Base-by-base conservation (phyloP, 129 eudicot genomes). In the Ambrosia trifida region DNA sequence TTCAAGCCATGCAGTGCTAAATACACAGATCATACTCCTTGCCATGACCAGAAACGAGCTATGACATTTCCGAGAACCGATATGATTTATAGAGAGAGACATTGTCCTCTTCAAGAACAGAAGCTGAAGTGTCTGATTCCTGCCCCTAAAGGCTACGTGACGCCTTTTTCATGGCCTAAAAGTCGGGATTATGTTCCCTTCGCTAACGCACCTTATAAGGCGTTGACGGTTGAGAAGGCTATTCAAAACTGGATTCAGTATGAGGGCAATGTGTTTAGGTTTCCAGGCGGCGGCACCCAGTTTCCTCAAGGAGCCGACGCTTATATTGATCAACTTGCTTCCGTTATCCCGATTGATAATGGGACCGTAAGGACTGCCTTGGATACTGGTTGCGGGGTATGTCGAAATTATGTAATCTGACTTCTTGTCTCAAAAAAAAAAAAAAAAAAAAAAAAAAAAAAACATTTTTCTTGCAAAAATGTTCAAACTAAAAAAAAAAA, bases 321-420 rank as follows among this genome's bases (percentile, higher is more conserved):
- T 16, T 94, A 94, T 59, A 94, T 94, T 60, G 95, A 94, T 80
- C 92, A 94, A 77, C 98, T 94, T 57, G 95, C 96, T 80, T 78
- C 92, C n/a, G 95, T 94, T 13, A 84, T 94, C 53, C 98, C 98
- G 11, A 89, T 94, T 24, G 85, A 68, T 33, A 89, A 87, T 67
- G 98, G 98, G 73, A 80, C 90, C 4, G 96, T 94, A 53, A 80
- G 98, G 75, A 94, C 98, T 28, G 96, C 98, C 5, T 76, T 94
- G 76, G 98, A 94, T 78, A 94, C 98, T 50, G 98, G 98, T 18
- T 94, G 98, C 77, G 98, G 98, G 95, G 98, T 94, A 94, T 64
- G 95, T 84, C 49, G 11, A 53, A 43, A 71, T 57, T 63, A 45
- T 64, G 13, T 36, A 10, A 19, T 38, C 5, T 4, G 11, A 13